Percentiles rank a stretch among this genome's conserved stretches.
Conservation (phyloP, 2,329 filamentous ascomycete species). For the Penicillium frequentans region DNA sequence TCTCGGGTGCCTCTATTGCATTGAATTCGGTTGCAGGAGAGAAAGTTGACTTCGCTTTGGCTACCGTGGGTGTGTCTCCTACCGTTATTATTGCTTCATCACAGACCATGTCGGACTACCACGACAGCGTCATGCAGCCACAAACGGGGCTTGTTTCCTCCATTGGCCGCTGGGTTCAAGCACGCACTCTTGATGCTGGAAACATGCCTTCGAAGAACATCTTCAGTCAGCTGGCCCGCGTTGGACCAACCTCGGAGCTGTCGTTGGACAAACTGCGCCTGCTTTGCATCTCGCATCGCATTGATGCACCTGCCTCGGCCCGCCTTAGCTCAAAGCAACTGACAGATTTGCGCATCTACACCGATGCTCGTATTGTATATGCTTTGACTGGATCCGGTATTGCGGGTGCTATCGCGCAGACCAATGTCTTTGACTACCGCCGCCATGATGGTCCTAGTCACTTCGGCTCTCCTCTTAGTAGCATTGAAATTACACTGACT, state of each 20-base stretch:
- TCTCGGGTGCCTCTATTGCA: constrained; percentile 78
- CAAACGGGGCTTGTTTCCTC: constrained; percentile 65
- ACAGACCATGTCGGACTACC: constrained; percentile 67
- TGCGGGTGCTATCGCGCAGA: constrained; percentile 88
- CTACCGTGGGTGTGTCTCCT: constrained; percentile 72
- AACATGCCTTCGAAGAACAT: constrained; percentile 69
- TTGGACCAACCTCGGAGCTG: constrained; percentile 41
- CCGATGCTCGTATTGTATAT: constrained; percentile 77
- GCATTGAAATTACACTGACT: constrained; percentile 72
- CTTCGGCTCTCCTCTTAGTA: constrained; percentile 80
- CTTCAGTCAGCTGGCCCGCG: constrained; percentile 49
- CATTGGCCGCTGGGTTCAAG: constrained; percentile 70
- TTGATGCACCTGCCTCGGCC: constrained; percentile 59
- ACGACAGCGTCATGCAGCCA: constrained; percentile 61
- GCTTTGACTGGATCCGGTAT: constrained; percentile 78
- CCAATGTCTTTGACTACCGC: constrained; percentile 83
- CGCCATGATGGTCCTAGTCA: constrained; percentile 55
- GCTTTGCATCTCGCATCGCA: constrained; percentile 74
- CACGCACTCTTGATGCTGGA: constrained; percentile 69
- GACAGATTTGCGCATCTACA: constrained; percentile 79
- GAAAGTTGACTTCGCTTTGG: constrained; percentile 68
- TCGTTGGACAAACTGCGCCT: constrained; percentile 71
- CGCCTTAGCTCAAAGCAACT: constrained; percentile 68
- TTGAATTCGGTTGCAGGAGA: constrained; percentile 83
- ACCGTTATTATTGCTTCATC: constrained; percentile 81